Percentiles rank a stretch among this genome's conserved stretches.
phyloP scores from a whole-genome alignment of 2,329 filamentous ascomycete genomes.

The Ramularia collo-cygni region DNA sequence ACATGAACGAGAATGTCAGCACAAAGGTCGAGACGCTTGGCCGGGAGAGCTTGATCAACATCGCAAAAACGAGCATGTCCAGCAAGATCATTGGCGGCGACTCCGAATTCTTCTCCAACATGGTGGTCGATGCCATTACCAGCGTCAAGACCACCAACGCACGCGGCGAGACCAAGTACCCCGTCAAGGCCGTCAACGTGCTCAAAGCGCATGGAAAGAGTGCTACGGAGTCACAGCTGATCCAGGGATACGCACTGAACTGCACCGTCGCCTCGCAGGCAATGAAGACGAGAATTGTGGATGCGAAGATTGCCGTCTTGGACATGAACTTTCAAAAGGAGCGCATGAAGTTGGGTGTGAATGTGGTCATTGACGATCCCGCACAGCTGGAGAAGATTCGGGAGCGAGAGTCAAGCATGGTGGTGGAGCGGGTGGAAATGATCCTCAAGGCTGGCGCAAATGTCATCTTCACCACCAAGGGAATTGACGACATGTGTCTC shows the following conservation, averaged over 20 bases:
- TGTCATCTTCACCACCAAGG: slow-evolving; percentile 94
- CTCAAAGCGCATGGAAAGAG: slow-evolving; percentile 98
- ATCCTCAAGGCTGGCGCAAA: slow-evolving; percentile 97
- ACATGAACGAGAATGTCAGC: slow-evolving; percentile 97
- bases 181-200: slow-evolving; percentile 97
- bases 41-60: slow-evolving; percentile 83
- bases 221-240: slow-evolving; percentile 74
- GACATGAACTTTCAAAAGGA: slow-evolving; percentile 99
- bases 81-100: slow-evolving; percentile 97
- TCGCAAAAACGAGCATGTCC: slow-evolving; percentile 98
- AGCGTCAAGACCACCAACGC: slow-evolving; percentile 91
- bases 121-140: slow-evolving; percentile 94
- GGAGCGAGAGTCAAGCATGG: slow-evolving; percentile 83
- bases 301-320: slow-evolving; percentile 93
- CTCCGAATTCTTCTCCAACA: slow-evolving; percentile 93
- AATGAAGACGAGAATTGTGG: slow-evolving; percentile 85
- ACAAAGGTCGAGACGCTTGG: slow-evolving; percentile 90
- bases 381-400: slow-evolving; percentile 97
- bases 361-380: slow-evolving; percentile 96
- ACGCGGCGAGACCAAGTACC: slow-evolving; percentile 87
- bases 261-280: slow-evolving; percentile 98
- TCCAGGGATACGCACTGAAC: slow-evolving; percentile 96
- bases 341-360: slow-evolving; percentile 97
- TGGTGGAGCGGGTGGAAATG: slow-evolving; percentile 91
- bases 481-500: slow-evolving; percentile 90